phyloP scores from a whole-genome alignment of 768 basidiomycete genomes.

The Podaxis rugospora region DNA sequence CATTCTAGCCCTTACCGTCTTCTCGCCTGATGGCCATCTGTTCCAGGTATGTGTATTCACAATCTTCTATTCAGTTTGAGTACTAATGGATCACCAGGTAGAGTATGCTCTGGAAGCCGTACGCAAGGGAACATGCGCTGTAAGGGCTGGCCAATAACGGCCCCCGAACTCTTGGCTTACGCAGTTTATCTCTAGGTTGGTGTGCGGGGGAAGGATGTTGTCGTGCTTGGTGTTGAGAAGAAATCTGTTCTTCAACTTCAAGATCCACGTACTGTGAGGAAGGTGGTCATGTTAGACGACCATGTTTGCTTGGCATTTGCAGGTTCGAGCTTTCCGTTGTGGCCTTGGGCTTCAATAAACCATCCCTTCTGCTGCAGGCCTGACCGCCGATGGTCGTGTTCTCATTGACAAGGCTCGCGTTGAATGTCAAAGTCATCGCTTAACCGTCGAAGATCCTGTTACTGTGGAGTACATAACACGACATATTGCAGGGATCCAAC shows the following conservation, averaged over 20 bases:
- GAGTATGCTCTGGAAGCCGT: conserved; percentile 99
- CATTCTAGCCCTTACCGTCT: conserved; percentile 83
- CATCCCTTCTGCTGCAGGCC: conserved; percentile 46
- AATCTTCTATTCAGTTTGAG: conserved; percentile 5
- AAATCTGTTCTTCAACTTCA: conserved; percentile 96
- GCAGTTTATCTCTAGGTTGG: conserved; percentile 64
- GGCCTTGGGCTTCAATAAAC: conserved; percentile 3
- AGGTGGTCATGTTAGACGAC: conserved; percentile 98
- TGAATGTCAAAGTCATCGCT: conserved; percentile 95
- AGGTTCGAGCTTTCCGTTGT: conserved; percentile 45
- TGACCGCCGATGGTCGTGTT: conserved; percentile 96
- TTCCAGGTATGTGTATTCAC: conserved; percentile 67
- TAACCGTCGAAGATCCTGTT: conserved; percentile 97
- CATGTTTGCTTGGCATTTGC: conserved; percentile 97
- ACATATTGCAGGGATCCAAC: conserved; percentile 98
- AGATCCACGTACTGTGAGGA: conserved; percentile 95
- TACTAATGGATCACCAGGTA: conserved; percentile 51
- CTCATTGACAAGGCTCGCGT: conserved; percentile 97
- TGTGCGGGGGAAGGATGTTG: conserved; percentile 90
- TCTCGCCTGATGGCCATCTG: conserved; percentile 97
- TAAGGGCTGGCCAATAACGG: conserved; percentile 29
- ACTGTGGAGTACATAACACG: conserved; percentile 98
- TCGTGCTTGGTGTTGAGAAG: conserved; percentile 98
- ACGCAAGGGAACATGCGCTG: conserved; percentile 94
- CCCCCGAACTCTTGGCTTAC: not conserved